Evolutionary conservation across 2,329 filamentous ascomycete genomes (phyloP), one percentile per base, ranked within the genome.

Genomic region (Arthroderma sp.): DNA sequence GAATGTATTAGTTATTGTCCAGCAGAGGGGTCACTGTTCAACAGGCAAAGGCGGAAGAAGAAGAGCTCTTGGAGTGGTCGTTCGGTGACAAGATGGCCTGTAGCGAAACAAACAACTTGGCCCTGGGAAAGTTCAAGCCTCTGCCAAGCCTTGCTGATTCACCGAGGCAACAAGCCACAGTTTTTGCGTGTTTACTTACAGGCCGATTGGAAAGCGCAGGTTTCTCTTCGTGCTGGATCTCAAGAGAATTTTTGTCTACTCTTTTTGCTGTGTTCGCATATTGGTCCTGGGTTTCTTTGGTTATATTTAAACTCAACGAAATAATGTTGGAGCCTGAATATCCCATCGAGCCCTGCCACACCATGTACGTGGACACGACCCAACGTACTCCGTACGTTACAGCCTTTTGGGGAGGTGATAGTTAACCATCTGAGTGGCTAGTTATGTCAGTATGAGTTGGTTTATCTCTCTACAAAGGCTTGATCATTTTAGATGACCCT

Each of bases 81-180:
- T n/a, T 38, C 7, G 35, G 23, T 33, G 47, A 35, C 47, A 51
- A 51, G 47, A 51, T 51, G 47, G 47, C 47, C 47, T 51, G 25
- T 15, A 47, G 13, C 19, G 19, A 47, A 47, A 47, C 41, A 44
- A n/a, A 44, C 41, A 44, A 23, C 9, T 23, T 23, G 35, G n/a
- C n/a, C 13, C 28, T 31, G 28, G 6, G 21, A 37, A 25, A 43
- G 19, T 2, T 51, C 44, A 51, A 51, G 44, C 44, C 44, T 33
- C 44, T 19, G 47, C 47, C 47, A 51, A 51, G 47, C 47, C 44
- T 7, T 13, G 47, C 47, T 51, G 41, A n/a, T 31, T 51, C 47
- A 51, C 47, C 47, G 25, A 13, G 25, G 28, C 47, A 51, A 51
- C 47, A 51, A 31, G 47, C 47, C 28, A 31, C 47, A 31, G 47